Conservation (phyloP, 2,329 filamentous ascomycete species). For the Beauveria australis region DNA sequence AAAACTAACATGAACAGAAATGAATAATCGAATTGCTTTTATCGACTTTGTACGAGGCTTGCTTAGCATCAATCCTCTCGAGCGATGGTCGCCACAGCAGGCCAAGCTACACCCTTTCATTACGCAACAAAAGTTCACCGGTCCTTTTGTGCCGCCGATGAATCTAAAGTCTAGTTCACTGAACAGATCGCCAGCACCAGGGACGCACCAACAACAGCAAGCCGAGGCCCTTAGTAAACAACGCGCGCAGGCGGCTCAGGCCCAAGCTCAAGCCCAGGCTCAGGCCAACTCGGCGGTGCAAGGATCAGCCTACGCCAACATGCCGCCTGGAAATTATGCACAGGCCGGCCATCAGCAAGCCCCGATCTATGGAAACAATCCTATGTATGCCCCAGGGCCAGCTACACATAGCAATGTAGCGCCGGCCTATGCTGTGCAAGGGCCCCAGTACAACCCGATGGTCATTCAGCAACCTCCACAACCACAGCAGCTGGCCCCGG, state of each 20-base stretch:
- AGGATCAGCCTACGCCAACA: constrained; percentile 49
- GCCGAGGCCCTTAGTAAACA: constrained; percentile 92
- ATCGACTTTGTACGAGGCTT: constrained; percentile 96
- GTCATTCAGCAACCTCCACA: constrained; percentile 50
- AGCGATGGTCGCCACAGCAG: constrained; percentile 96
- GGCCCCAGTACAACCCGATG: constrained; percentile 65
- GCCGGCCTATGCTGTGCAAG: constrained; percentile 72
- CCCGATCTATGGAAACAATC: constrained; percentile 74
- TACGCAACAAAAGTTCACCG: constrained; percentile 94
- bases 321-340: constrained; percentile 39
- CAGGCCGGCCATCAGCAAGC: constrained; percentile 39
- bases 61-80: constrained; percentile 88
- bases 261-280: constrained; percentile 55
- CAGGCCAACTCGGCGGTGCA: constrained; percentile 63
- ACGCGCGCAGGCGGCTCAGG: constrained; percentile 59
- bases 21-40: constrained; percentile 95
- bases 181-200: constrained; percentile 81
- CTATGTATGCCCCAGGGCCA: constrained; percentile 62
- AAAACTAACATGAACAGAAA: constrained; percentile 54
- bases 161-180: constrained; percentile 82
- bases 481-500: constrained; percentile 56
- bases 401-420: constrained; percentile 38
- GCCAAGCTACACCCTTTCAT: constrained; percentile 97
- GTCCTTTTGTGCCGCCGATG: constrained; percentile 94
- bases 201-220: constrained; percentile 91